Evolutionary conservation across 1,284 basidiomycete species (phyloP).

Genomic region (Takashimella tepidaria): DNA sequence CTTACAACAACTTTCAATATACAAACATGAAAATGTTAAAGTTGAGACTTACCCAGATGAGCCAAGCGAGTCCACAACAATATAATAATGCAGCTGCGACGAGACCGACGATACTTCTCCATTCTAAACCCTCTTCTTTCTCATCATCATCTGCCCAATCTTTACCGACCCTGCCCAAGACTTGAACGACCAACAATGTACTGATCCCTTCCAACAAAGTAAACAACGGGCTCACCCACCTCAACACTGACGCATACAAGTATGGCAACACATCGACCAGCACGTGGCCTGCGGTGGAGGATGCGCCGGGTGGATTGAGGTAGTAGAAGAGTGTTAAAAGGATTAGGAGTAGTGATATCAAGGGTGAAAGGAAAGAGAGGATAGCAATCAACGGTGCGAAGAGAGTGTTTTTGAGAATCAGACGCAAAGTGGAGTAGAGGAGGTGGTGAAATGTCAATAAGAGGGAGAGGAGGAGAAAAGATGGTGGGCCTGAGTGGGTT

Average conservation of each 20-base stretch:
- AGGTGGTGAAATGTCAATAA: constrained; percentile 46
- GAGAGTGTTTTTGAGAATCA: constrained; percentile 42
- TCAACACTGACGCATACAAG: constrained; percentile 42
- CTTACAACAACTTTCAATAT: constrained; percentile 1
- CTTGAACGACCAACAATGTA: constrained; percentile 45
- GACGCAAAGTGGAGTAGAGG: constrained; percentile 43
- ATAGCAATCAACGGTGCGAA: constrained; percentile 41
- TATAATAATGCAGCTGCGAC: constrained; percentile 44
- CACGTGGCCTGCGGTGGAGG: constrained; percentile 18
- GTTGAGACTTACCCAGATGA: constrained; percentile 33
- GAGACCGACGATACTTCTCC: constrained; percentile 45
- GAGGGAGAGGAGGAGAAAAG: constrained; percentile 48
- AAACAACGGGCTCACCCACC: constrained; percentile 47
- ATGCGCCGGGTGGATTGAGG: constrained; percentile 28
- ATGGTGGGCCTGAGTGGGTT: constrained; percentile 47
- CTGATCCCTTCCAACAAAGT: constrained; percentile 46
- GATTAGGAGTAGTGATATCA: constrained; percentile 35
- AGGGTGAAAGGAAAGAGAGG: constrained; percentile 41
- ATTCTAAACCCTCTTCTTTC: constrained; percentile 44
- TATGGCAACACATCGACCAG: constrained; percentile 44
- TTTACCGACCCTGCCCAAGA: constrained; percentile 45
- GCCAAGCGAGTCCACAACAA: constrained; percentile 40
- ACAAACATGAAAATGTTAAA: neutral
- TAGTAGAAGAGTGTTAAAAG: constrained; percentile 40
- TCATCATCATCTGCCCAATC: constrained; percentile 49